Percentiles rank a stretch among this genome's conserved stretches.
phyloP scores from a whole-genome alignment of 129 eudicot genomes.

The Dittrichia graveolens region DNA sequence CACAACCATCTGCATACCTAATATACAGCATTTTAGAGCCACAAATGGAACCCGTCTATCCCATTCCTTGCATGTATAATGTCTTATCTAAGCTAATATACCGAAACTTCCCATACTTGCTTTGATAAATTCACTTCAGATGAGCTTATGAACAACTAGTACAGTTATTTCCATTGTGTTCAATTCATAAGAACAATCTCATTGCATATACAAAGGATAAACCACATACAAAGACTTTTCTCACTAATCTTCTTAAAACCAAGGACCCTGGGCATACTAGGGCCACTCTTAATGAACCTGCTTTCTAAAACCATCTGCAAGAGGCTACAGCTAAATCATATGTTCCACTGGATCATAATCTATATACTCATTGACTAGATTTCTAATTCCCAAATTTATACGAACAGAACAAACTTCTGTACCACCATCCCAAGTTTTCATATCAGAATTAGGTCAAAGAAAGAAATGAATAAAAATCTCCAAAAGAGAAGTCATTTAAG shows the following conservation, averaged over 20 bases:
- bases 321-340: conserved; percentile 5
- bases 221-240: not conserved
- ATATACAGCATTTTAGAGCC: no score
- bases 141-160: not conserved
- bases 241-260: conserved; percentile 10
- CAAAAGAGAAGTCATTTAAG: not conserved
- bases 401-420: not conserved
- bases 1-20: no score
- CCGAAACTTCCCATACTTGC: not conserved
- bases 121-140: not conserved
- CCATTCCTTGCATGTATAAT: not conserved
- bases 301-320: not conserved
- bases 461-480: not conserved
- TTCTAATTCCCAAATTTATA: conserved; percentile 9
- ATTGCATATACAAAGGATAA: not conserved
- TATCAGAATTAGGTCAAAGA: conserved; percentile 19
- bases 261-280: not conserved
- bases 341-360: conserved; percentile 9
- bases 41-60: not conserved
- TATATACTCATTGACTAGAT: not conserved
- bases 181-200: not conserved
- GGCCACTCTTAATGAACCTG: conserved; percentile 1
- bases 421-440: not conserved
- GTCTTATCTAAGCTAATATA: not conserved
- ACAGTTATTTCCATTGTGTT: conserved; percentile 7